Base-by-base conservation (phyloP, 768 basidiomycete genomes). In the Sporobolomyces roseus region DNA sequence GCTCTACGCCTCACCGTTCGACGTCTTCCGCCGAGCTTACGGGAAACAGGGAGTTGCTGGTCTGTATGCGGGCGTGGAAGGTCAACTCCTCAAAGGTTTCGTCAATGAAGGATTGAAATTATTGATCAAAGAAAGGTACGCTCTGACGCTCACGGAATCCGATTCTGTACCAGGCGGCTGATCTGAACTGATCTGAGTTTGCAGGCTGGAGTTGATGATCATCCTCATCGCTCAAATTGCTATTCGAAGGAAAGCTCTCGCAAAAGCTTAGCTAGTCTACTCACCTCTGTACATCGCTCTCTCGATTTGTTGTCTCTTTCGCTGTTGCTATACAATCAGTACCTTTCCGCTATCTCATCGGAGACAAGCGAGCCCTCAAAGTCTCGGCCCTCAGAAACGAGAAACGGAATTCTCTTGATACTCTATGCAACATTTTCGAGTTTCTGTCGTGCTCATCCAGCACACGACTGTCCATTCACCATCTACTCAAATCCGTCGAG, bases 91-190 rank as follows among this genome's bases (percentile, higher is more conserved):
- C 59, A 85, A 85, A 73, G 83, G 83, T 0, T 84, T 85, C 63
- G 71, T 86, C 32, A 83, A 80, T 69, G 83, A 85, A 74, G 85
- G 85, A 0, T 80, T 85, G 1, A 84, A 84, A 8, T 83, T 86
- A 76, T 75, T 85, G 66, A 80, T 85, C 41, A 86, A 86, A 77
- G 84, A 85, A 67, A 78, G 85, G 83, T 82, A 38, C 63, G 66
- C 56, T 19, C 8, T 9, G n/a, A n/a, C n/a, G n/a, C n/a, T 41
- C 38, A 17, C 9, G 17, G 17, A 17, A 41, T 41, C 38, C 9
- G 38, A 41, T 41, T 17, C 38, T 9, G 7, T 21, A 35, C 33
- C 27, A 51, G 13, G n/a, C 4, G n/a, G 36, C 53, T 19, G 35
- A 21, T 19, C 53, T 54, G 29, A 17, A 29, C 7, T 10, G 32